These are phyloP conservation scores for Erythrobasidium yunnanense DNA, from an alignment of 768 basidiomycete species.

Conservation along the genomic window DNA sequence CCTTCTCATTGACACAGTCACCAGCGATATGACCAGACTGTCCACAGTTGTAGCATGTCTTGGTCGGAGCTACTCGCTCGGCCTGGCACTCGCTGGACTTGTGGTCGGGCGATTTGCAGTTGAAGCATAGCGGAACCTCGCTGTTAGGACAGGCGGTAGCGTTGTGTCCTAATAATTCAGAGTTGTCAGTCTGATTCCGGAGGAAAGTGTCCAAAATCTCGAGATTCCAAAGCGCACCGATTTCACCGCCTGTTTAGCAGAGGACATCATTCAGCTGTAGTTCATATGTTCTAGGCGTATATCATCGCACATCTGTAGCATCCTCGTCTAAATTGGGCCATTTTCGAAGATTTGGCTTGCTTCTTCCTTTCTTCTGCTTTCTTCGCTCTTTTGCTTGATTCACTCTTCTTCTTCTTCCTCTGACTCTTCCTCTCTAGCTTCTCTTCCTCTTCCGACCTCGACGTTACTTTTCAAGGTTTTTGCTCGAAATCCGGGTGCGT, in stretches of 20 bases:
- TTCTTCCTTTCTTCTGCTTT: background rate
- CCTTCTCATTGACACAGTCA: conserved; percentile 19
- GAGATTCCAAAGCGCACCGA: background rate
- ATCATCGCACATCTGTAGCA: conserved; percentile 11
- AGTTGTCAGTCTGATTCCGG: background rate
- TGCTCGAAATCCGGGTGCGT: no score
- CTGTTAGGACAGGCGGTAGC: background rate
- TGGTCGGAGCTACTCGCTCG: background rate
- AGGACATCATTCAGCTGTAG: background rate
- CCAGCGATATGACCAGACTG: conserved; percentile 9
- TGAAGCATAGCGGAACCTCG: background rate
- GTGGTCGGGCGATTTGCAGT: background rate
- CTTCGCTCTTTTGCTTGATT: background rate
- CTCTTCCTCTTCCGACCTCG: conserved; percentile 2
- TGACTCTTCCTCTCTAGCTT: background rate
- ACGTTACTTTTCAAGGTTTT: background rate
- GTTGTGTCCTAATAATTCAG: background rate
- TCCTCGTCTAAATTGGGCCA: conserved; percentile 7
- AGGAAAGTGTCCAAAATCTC: no score
- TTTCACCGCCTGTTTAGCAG: background rate
- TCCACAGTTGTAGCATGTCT: conserved; percentile 25
- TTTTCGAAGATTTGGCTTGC: background rate
- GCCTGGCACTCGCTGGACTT: background rate
- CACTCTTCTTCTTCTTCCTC: background rate
- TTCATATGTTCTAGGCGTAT: background rate